Evolutionary conservation across 768 basidiomycete species (phyloP), one percentile per base, ranked within the genome.

Genomic region (Rickenella mellea): DNA sequence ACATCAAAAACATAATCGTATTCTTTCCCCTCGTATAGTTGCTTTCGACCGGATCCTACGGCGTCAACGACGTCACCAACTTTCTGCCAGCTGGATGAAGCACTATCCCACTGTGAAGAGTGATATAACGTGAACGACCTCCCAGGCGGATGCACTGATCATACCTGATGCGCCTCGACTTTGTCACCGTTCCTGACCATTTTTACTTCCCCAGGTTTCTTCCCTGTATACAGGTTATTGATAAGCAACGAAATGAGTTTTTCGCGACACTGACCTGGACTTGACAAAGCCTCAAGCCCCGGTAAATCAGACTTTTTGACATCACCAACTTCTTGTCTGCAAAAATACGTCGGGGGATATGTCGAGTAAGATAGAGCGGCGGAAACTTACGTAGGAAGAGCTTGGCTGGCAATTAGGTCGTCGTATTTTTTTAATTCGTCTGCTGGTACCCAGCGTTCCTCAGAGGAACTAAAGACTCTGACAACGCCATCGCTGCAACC

Each of bases 1-100:
- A 99, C 93, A 55, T 96, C 93, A 54, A 98, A 97, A n/a, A 99
- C 94, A 54, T 96, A 96, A 63, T 99, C 96, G 55, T 93, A 99
- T 63, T 98, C 94, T 55, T 83, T 82, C 14, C 96, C 96, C 51
- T 91, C 62, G 55, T 85, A 83, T n/a, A 96, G 71, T 61, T 93
- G 88, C 61, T 88, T 93, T 44, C 90, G 73, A n/a, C 78, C 78
- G 27, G 82, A 78, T 19, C 92, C 87, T 40, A 94, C 85, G 15
- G 92, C 93, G 55, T 96, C 96, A 4, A 93, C 91, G 5, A 98
- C 93, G 51, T 93, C 85, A 19, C 96, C 96, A 26, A 98, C 79
- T 58, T 93, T 94, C 59, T 89, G 77, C 96, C 96, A 99, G 20
- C 70, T 71, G 14, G 61, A 65, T 8, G 68, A 64, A 3, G 70